Evolutionary conservation across 495 filamentous ascomycete genomes (phyloP).

Genomic region (Penicillium coprophilum): DNA sequence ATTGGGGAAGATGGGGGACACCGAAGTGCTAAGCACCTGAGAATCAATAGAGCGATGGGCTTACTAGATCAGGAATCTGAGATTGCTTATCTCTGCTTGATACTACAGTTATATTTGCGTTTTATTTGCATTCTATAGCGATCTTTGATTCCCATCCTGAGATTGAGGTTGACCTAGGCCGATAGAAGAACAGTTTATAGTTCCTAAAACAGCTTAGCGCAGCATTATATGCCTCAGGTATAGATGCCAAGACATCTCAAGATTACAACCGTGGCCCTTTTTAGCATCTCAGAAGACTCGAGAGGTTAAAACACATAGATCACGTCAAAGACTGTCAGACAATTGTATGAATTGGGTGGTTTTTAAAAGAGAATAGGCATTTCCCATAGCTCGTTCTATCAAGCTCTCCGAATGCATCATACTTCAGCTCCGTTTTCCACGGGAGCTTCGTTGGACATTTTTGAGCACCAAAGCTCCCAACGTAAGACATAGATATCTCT

Average conservation of each 20-base stretch:
- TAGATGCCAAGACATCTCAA: neutral
- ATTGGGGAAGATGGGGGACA: neutral
- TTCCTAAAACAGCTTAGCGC: neutral
- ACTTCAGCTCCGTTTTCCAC: constrained; percentile 6
- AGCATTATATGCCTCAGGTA: neutral
- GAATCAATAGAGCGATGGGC: neutral
- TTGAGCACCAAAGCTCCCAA: constrained; percentile 6
- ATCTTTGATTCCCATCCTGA: neutral
- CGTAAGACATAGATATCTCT: neutral
- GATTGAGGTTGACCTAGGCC: neutral
- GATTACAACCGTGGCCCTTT: constrained; percentile 9
- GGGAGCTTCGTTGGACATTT: constrained; percentile 2
- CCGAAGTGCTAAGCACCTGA: neutral
- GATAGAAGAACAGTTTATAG: neutral
- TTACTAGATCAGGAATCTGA: neutral
- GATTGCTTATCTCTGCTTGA: neutral
- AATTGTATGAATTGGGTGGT: neutral
- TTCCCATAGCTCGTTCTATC: neutral
- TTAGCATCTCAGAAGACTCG: neutral
- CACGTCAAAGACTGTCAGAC: neutral
- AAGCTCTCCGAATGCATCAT: constrained; percentile 8
- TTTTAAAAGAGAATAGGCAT: neutral
- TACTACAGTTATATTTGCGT: neutral
- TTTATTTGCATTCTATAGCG: neutral
- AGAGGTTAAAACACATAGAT: neutral